These are phyloP conservation scores for Sugiyamaella smithiae DNA, from an alignment of 805 yeast genomes.

Conservation along the genomic window DNA sequence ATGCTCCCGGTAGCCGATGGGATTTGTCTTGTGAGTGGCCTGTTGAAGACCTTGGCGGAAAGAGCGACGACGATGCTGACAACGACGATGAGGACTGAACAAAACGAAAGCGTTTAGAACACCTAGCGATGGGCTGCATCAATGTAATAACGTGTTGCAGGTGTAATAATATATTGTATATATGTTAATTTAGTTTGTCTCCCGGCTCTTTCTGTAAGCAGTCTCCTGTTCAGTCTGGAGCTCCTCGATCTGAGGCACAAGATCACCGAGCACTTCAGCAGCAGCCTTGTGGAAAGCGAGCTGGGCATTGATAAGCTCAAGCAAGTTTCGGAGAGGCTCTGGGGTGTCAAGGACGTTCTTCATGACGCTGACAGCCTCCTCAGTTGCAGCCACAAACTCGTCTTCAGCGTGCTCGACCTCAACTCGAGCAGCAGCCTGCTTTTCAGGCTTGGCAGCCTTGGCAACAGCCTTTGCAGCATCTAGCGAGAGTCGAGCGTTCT, in stretches of 20 bases:
- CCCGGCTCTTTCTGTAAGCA: slow-evolving; percentile 34
- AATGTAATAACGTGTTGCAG: no score
- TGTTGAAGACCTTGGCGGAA: slow-evolving; percentile 47
- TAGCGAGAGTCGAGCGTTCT: slow-evolving; percentile 71
- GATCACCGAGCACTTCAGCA: slow-evolving; percentile 58
- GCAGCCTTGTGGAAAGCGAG: slow-evolving; percentile 78
- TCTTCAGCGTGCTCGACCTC: slow-evolving; percentile 84
- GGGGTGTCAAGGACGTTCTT: slow-evolving; percentile 73
- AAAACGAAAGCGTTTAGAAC: no score
- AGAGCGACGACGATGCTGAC: slow-evolving; percentile 37
- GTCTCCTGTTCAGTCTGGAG: slow-evolving; percentile 53
- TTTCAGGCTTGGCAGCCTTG: slow-evolving; percentile 53
- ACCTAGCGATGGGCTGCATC: no score
- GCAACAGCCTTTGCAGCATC: slow-evolving; percentile 69
- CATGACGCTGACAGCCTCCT: slow-evolving; percentile 81
- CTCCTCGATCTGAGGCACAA: slow-evolving; percentile 61
- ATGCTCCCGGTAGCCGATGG: slow-evolving; percentile 91
- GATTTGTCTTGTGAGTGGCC: slow-evolving; percentile 82
- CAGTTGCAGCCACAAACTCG: slow-evolving; percentile 84
- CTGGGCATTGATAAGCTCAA: slow-evolving; percentile 73
- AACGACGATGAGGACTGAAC: slow-evolving; percentile 22
- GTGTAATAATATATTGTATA: slow-evolving; percentile 6
- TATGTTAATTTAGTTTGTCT: slow-evolving; percentile 17
- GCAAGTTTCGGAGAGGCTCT: slow-evolving; percentile 62
- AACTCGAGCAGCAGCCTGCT: slow-evolving; percentile 70